Evolutionary conservation across 768 basidiomycete genomes (phyloP), one percentile per base, ranked within the genome.

Genomic region (Ramaria sp.): DNA sequence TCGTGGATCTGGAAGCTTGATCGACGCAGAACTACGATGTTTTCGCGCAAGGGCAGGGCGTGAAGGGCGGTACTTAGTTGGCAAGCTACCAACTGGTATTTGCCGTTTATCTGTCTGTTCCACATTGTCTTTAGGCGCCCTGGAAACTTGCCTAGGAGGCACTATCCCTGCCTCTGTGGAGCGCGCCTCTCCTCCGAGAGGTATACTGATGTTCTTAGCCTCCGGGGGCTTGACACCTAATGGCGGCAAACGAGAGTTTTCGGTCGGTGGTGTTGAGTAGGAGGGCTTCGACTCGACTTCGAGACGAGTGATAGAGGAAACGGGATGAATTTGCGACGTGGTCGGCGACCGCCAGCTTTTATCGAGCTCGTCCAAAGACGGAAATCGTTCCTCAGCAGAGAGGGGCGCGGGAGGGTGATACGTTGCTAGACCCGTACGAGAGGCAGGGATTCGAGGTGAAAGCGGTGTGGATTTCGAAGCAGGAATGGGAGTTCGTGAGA

Each of bases 301-400:
- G 24, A 34, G 58, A 6, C 61, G 63, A 54, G 64, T 56, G 42
- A 63, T 22, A 3, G 62, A 59, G 9, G 34, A 3, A 1, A 39
- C 12, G 20, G 25, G 44, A 13, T 43, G 18, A 30, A 25, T 52
- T 9, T 60, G 58, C 1, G 65, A 59, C 22, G 18, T 16, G 28
- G 9, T 42, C 10, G 72, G 57, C 9, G 61, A 64, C 13, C 62
- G 61, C 57, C 79, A 77, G 9, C 70, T 69, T 22, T 79, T 77
- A 65, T 90, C 85, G 5, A 94, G 71, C 56, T 88, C 85, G 64
- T 95, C 93, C 39, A 96, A 70, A 0, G 93, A 87, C 0, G 93
- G 93, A 66, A 88, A 96, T 50, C 88, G 76, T 28, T 80, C 75
- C 66, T 93, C 90, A 16, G 73, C 77, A 34, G 63, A 41, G 76